phyloP scores from a whole-genome alignment of 495 filamentous ascomycete genomes.

The Tuber microsphaerosporum region DNA sequence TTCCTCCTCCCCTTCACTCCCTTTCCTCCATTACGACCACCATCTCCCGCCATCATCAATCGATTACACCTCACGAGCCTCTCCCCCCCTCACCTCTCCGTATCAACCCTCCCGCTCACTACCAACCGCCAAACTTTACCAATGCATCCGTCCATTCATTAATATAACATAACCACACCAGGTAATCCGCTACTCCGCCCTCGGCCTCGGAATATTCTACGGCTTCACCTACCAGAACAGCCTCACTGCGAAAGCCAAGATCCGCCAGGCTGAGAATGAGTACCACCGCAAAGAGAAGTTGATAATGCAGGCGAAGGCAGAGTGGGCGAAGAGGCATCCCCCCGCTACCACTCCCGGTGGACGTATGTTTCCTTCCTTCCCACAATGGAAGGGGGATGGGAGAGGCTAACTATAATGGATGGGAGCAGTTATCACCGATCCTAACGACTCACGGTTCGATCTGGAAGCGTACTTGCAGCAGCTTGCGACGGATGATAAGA shows the following conservation, averaged over 20 bases:
- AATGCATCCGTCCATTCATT: slow-evolving; percentile 25
- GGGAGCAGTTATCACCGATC: slow-evolving; percentile 70
- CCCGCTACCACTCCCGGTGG: slow-evolving; percentile 48
- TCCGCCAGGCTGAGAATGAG: slow-evolving; percentile 62
- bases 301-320: slow-evolving; percentile 84
- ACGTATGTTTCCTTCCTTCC: slow-evolving; percentile 51
- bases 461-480: slow-evolving; percentile 72
- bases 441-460: slow-evolving; percentile 78
- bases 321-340: slow-evolving; percentile 69
- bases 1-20: slow-evolving; percentile 25
- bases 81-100: slow-evolving; percentile 18
- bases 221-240: slow-evolving; percentile 82
- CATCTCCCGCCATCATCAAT: slow-evolving; percentile 25
- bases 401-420: background rate
- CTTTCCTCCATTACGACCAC: slow-evolving; percentile 6
- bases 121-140: slow-evolving; percentile 16
- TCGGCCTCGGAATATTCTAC: slow-evolving; percentile 81
- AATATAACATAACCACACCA: slow-evolving; percentile 43
- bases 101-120: slow-evolving; percentile 19
- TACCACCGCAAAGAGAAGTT: slow-evolving; percentile 79
- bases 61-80: slow-evolving; percentile 9
- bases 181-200: slow-evolving; percentile 92
- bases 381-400: background rate
- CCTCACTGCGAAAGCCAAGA: slow-evolving; percentile 60
- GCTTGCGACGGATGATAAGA: slow-evolving; percentile 53